phyloP scores from a whole-genome alignment of 495 filamentous ascomycete species.

The Thozetella sp. region DNA sequence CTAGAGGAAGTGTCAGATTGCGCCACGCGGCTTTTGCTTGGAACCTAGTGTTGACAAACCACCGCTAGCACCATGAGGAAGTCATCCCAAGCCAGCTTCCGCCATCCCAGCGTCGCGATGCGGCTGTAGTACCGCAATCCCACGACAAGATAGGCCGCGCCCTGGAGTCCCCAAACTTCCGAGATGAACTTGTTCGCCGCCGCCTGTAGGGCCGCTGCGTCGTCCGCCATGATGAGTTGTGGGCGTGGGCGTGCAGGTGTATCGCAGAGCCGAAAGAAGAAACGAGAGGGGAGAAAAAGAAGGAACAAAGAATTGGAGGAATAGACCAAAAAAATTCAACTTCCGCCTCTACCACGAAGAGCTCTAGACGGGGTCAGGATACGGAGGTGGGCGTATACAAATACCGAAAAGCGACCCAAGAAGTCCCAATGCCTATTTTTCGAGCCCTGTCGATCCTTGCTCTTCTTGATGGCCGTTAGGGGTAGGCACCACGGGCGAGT shows the following conservation, averaged over 20 bases:
- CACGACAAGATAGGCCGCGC: conserved; percentile 23
- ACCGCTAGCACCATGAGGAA: conserved; percentile 55
- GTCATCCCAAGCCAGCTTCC: conserved; percentile 42
- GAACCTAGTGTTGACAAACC: conserved; percentile 31
- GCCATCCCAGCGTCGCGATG: conserved; percentile 22
- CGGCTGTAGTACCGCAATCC: conserved; percentile 25
- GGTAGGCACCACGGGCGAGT: too few species aligned
- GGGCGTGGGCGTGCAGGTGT: not conserved
- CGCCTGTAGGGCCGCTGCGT: conserved; percentile 4
- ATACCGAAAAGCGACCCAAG: too few species aligned
- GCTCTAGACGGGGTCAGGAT: too few species aligned
- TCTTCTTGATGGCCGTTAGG: too few species aligned
- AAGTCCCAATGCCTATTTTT: too few species aligned
- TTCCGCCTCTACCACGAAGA: not conserved
- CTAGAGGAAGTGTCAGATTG: conserved; percentile 17
- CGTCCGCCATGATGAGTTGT: not conserved
- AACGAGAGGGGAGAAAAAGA: not conserved
- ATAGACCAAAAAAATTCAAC: not conserved
- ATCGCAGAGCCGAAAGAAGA: conserved; percentile 1
- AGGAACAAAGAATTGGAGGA: not conserved
- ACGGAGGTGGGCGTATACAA: too few species aligned
- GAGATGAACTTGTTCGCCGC: conserved; percentile 18
- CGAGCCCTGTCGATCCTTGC: too few species aligned
- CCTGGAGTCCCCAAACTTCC: conserved; percentile 30
- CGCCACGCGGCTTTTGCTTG: not conserved